phyloP scores from a whole-genome alignment of 768 basidiomycete genomes.

The Neoboletus magnificus region DNA sequence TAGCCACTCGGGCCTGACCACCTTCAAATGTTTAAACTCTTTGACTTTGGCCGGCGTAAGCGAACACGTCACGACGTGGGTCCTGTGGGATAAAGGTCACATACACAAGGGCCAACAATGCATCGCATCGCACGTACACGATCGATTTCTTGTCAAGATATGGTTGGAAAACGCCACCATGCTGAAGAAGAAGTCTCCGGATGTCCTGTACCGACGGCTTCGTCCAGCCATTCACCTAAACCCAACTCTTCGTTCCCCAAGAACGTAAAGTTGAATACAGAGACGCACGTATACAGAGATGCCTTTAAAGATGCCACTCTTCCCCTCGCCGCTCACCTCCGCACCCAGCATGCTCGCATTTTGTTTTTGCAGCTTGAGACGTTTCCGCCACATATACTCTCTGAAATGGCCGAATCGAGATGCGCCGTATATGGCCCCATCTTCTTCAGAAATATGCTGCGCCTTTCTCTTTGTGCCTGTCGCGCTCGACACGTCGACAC shows the following conservation, averaged over 20 bases:
- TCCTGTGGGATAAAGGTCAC: constrained; percentile 41
- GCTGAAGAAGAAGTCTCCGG: constrained; percentile 69
- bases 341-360: constrained; percentile 45
- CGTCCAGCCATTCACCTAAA: constrained; percentile 87
- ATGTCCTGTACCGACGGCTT: constrained; percentile 84
- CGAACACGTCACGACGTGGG: constrained; percentile 89
- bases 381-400: constrained; percentile 88
- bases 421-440: constrained; percentile 64
- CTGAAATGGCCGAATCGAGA: constrained; percentile 80
- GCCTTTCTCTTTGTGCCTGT: constrained; percentile 18
- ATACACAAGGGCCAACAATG: not conserved
- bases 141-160: constrained; percentile 78
- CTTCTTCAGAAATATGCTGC: constrained; percentile 22
- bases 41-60: constrained; percentile 86
- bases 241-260: not conserved
- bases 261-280: not conserved
- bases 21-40: constrained; percentile 88
- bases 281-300: constrained; percentile 78
- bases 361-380: constrained; percentile 86
- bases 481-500: not conserved
- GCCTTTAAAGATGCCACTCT: constrained; percentile 63
- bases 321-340: constrained; percentile 17
- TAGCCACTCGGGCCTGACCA: constrained; percentile 87
- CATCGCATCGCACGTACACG: constrained; percentile 47
- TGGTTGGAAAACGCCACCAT: constrained; percentile 82